Base-by-base conservation (phyloP, 2,329 filamentous ascomycete genomes). In the Cucurbitaria berberidis region DNA sequence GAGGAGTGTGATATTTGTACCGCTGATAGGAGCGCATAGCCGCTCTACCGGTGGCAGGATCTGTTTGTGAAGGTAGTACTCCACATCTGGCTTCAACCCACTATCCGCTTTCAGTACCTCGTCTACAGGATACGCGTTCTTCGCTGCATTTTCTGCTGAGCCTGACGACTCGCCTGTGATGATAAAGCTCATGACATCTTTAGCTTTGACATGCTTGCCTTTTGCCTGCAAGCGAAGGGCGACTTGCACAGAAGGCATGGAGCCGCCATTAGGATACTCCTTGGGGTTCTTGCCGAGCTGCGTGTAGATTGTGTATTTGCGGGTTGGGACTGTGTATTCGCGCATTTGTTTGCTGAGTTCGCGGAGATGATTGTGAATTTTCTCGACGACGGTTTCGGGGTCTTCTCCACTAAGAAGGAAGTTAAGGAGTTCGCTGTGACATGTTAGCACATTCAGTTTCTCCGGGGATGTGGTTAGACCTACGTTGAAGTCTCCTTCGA, bases 61-160 rank as follows among this genome's bases (percentile, higher is more conserved):
- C 76, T 99, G 95, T 80, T 99, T 99, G 80, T 91, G 89, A 34
- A 99, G 86, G 75, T 99, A 99, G 85, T 93, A 98, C 72, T 99
- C 95, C n/a, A 97, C 85, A 69, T 99, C 95, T 51, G 93, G 91
- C 52, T 88, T 84, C 6, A 99, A 82, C 1, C 81, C 88, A 1
- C 88, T 87, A 62, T 90, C 89, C 15, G 85, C 71, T 69, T 95
- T 96, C 53, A 90, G 80, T 9, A 96, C 87, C 73, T 99, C 95
- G 51, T 92, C 88, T 1, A 91, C 88, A 5, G 89, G 88, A 73
- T 91, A 93, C 3, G 95, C 93, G 62, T 96, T 91, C 77, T 96
- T 96, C 19, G 95, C 90, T 2, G 91, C 85, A 11, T 83, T 82
- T 59, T 92, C 89, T 11, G 77, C 76, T 5, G 80, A 71, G 71